phyloP scores from a whole-genome alignment of 1,284 basidiomycete species.

The Afroboletus lepidellus region DNA sequence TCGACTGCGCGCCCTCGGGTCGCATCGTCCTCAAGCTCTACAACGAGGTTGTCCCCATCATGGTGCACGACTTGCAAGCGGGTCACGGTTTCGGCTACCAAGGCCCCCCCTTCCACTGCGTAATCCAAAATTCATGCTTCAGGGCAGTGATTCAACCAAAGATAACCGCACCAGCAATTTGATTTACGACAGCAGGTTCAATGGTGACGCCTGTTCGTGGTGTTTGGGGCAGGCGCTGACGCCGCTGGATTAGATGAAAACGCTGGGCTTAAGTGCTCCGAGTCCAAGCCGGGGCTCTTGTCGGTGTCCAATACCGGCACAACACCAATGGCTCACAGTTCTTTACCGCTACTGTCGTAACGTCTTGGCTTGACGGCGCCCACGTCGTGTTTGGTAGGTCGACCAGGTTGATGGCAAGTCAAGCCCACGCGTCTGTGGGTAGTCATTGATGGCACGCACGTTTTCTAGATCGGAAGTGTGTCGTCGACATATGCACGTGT shows the following conservation, averaged over 20 bases:
- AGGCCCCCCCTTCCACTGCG: conserved; percentile 76
- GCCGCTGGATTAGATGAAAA: conserved; percentile 70
- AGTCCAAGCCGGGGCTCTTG: conserved; percentile 77
- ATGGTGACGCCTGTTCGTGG: conserved; percentile 36
- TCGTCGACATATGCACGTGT: no score
- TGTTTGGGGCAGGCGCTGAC: background rate
- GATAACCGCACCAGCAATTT: conserved; percentile 86
- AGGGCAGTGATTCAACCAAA: conserved; percentile 73
- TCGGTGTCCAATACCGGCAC: conserved; percentile 86
- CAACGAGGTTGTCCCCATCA: conserved; percentile 69
- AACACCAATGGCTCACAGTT: conserved; percentile 62
- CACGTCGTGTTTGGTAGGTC: conserved; percentile 79
- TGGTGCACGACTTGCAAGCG: conserved; percentile 87
- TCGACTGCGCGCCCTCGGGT: conserved; percentile 55
- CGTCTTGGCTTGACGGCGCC: conserved; percentile 72
- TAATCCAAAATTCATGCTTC: conserved; percentile 67
- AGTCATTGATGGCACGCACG: no score
- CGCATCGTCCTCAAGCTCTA: conserved; percentile 86
- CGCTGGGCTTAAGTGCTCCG: conserved; percentile 77
- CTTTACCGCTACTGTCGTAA: conserved; percentile 71
- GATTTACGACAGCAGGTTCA: conserved; percentile 88
- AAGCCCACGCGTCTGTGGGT: no score
- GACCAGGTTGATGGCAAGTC: no score
- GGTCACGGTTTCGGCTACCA: conserved; percentile 68
- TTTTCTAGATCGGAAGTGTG: no score